Base-by-base conservation (phyloP, 2,329 filamentous ascomycete genomes). In the Aspergillus fischeri region DNA sequence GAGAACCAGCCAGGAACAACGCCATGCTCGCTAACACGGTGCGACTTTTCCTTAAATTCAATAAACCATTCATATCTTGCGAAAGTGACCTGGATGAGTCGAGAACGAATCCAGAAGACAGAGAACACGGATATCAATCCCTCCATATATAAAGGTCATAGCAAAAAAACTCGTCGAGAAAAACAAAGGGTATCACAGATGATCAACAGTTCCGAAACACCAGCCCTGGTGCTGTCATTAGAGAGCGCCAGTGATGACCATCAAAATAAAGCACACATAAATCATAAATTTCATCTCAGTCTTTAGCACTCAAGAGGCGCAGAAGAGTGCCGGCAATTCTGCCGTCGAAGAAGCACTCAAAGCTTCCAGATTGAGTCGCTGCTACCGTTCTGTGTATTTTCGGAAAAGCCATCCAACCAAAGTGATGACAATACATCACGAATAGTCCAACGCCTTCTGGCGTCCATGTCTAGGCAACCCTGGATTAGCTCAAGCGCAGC, bases 381-480 rank as follows among this genome's bases (percentile, higher is more conserved):
- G 17, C 69, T 63, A 55, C 59, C 60, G 9, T 75, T 72, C 51
- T 73, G 68, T 8, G 62, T 44, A 50, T 58, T 63, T 44, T 77
- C 68, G 35, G 67, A 62, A 49, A 75, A 71, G 11, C 75, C 76
- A 27, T 74, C 70, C 29, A 88, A 76, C 83, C 85, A 88, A 14
- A 73, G 65, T 62, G 80, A 81, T 24, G 77, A 75, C 41, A 88
- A 67, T 21, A 85, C 78, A 45, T 85, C 78, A 38, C 77, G 75
- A 52, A 88, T 80, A 35, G 78, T 81, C 81, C 82, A 86, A 45
- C 86, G 78, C 52, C 76, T 73, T 44, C 81, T 73, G 32, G 78
- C 70, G 53, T 86, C 78, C 74, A 83, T 79, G 35, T 84, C 78
- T 25, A 89, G 73, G 65, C 86, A 88, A 3, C 84, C 83, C 47